Evolutionary conservation across 352 stramenopile species (phyloP).

Genomic region (Globisporangium polare): DNA sequence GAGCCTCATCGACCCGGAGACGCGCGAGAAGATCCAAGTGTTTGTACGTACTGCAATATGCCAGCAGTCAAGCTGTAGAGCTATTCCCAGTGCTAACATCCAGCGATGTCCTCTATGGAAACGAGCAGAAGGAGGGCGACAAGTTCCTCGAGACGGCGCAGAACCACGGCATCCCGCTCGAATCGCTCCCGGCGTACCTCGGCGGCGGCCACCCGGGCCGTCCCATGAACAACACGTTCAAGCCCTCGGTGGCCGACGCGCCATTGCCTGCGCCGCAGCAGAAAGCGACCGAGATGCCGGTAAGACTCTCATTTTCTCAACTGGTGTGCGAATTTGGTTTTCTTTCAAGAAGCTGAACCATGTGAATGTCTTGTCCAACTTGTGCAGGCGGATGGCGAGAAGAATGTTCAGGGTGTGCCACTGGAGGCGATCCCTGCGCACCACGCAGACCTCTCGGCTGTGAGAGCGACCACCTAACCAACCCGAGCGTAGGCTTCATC

Average conservation of each 20-base stretch:
- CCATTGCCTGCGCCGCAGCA: conserved; percentile 35
- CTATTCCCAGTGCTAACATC: too few species aligned
- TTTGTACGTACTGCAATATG: too few species aligned
- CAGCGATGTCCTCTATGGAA: too few species aligned
- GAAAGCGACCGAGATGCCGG: background rate
- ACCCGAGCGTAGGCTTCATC: background rate
- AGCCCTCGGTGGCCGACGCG: conserved; percentile 46
- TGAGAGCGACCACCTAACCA: background rate
- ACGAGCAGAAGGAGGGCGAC: conserved; percentile 46
- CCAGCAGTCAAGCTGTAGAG: too few species aligned
- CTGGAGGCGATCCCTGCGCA: background rate
- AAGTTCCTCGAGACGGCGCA: conserved; percentile 54
- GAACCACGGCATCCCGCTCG: conserved; percentile 57
- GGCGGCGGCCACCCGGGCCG: conserved; percentile 51
- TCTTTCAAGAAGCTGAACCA: background rate
- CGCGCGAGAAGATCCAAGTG: conserved; percentile 82
- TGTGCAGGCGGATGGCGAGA: conserved; percentile 6
- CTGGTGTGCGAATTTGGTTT: background rate
- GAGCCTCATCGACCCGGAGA: conserved; percentile 62
- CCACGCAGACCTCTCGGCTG: background rate
- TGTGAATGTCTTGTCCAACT: background rate
- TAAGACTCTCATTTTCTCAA: background rate
- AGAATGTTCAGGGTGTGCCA: background rate
- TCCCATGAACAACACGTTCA: conserved; percentile 69
- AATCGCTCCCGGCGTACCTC: conserved; percentile 54